Evolutionary conservation across 116 monocot species (phyloP), one percentile per base, ranked within the genome.

Genomic region (Zostera marina): DNA sequence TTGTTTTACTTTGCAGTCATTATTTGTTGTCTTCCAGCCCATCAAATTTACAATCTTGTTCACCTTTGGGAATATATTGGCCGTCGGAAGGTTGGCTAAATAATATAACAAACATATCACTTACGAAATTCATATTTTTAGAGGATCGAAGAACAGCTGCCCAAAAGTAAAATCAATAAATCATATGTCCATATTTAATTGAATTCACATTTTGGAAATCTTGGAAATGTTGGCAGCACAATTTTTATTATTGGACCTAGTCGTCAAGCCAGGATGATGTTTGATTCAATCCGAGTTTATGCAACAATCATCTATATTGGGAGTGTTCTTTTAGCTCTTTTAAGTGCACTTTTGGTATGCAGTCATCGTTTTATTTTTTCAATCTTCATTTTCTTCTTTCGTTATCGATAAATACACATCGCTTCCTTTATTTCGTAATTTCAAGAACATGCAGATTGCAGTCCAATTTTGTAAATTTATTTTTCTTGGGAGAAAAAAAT

Each of bases 21-120:
- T 96, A 56, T 1, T 85, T 49, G 78, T 85, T 48, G 82, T 96
- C 70, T 61, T 57, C 63, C 75, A 70, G 51, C 85, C 89, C 22
- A 76, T 89, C 56, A 96, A 96, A 68, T 96, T 96, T 85, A 85
- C 85, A 20, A 44, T 89, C 14, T 40, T 96, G 47, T 96, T 96
- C 74, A 89, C 65, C 52, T 76, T 96, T 65, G 96, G 96, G 48
- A 96, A 96, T 61, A n/a, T 96, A 52, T 62, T 89, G 60, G 96
- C 89, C 44, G 41, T 89, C 65, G 89, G 89, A 80, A 96, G 96
- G 96, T 96, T 52, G 14, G 84, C 58, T 74, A 11, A 13, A 13
- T 32, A 10, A 14, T 44, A 9, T 44, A 9, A 11, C 25, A 9
- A 9, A 11, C 25, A 9, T 15, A 44, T 6, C 19, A 13, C 26